phyloP scores from a whole-genome alignment of 31 red algal species.

The Asparagopsis taxiformis region DNA sequence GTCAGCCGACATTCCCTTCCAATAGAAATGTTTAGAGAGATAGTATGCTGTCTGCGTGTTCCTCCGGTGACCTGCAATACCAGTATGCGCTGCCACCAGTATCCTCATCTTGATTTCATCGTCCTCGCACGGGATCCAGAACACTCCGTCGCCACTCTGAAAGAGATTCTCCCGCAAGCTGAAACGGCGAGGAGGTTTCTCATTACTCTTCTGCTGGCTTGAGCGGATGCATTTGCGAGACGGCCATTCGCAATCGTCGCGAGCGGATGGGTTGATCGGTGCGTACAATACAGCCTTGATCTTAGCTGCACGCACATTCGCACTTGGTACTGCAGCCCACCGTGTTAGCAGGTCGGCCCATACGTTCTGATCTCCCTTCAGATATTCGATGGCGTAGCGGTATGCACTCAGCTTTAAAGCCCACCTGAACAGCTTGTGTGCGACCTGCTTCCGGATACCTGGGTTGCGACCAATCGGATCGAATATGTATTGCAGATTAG shows the following conservation, averaged over 20 bases:
- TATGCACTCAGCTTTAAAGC: conserved; percentile 17
- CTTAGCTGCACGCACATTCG: not conserved
- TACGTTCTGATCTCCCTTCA: conserved; percentile 4
- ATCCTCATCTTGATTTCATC: not conserved
- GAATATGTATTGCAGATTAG: conserved; percentile 15
- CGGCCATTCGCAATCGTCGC: not conserved
- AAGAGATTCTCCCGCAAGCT: not conserved
- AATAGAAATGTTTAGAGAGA: not conserved
- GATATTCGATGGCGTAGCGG: not conserved
- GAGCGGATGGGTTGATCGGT: not conserved
- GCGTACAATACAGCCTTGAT: not conserved
- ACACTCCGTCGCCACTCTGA: not conserved
- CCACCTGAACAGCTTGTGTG: conserved; percentile 16
- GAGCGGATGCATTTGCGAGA: not conserved
- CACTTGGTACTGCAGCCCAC: conserved; percentile 1
- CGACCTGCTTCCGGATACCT: not conserved
- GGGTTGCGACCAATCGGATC: conserved; percentile 20
- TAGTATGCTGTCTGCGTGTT: not conserved
- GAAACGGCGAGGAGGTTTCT: not conserved
- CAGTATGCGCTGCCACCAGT: not conserved
- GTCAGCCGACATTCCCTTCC: not conserved
- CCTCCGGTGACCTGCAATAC: not conserved
- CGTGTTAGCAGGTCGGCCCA: conserved; percentile 21
- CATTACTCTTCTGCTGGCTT: not conserved
- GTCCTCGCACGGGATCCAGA: not conserved